phyloP scores from a whole-genome alignment of 192 early-diverging fungal genomes.

The Podila minutissima region DNA sequence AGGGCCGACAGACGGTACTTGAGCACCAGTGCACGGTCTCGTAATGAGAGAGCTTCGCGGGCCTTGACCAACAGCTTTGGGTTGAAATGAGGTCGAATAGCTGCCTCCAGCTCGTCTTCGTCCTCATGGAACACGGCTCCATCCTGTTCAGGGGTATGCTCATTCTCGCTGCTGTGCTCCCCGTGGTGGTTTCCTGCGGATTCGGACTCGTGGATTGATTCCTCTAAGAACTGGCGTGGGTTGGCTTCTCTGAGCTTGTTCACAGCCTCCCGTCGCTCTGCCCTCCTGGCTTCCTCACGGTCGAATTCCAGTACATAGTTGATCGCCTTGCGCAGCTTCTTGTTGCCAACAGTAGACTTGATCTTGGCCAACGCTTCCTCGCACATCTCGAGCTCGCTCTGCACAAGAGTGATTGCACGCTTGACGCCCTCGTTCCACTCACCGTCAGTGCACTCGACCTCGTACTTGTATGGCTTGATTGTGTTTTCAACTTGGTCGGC shows the following conservation, averaged over 20 bases:
- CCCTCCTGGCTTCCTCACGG: slow-evolving; percentile 60
- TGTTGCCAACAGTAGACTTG: slow-evolving; percentile 78
- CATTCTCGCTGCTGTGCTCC: slow-evolving; percentile 11
- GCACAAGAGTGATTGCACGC: slow-evolving; percentile 77
- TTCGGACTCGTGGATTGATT: background rate
- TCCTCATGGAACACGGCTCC: slow-evolving; percentile 11
- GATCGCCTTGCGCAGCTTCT: slow-evolving; percentile 86
- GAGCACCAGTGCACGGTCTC: slow-evolving; percentile 80
- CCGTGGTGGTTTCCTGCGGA: background rate
- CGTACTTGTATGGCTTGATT: slow-evolving; percentile 99
- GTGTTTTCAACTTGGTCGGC: slow-evolving; percentile 99
- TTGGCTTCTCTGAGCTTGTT: slow-evolving; percentile 30
- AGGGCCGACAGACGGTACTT: slow-evolving; percentile 84
- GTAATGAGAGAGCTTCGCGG: slow-evolving; percentile 79
- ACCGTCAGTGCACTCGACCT: slow-evolving; percentile 90
- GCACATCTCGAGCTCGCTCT: slow-evolving; percentile 83
- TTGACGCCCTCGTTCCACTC: slow-evolving; percentile 95
- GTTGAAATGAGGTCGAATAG: slow-evolving; percentile 72
- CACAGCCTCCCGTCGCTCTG: slow-evolving; percentile 32
- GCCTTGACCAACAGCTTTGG: slow-evolving; percentile 83
- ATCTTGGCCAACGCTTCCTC: slow-evolving; percentile 76
- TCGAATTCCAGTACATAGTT: slow-evolving; percentile 80
- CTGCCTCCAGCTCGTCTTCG: slow-evolving; percentile 59
- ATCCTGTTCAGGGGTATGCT: background rate
- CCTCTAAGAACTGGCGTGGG: slow-evolving; percentile 18